Evolutionary conservation across 1,284 basidiomycete genomes (phyloP).

Genomic region (Lentinula novae-zelandiae): DNA sequence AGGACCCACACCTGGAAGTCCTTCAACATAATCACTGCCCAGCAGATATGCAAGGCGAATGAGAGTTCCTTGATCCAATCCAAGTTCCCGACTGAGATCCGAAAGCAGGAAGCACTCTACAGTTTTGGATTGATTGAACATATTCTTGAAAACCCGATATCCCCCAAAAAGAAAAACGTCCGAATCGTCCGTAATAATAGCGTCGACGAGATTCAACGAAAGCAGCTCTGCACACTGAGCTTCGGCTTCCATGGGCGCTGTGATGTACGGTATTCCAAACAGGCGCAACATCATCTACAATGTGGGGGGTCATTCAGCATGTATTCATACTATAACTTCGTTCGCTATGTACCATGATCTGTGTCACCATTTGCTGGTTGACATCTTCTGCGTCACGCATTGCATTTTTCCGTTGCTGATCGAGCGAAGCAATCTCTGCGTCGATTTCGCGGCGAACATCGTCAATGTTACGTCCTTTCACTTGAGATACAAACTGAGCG

Average conservation of each 20-base stretch:
- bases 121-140: constrained; percentile 99
- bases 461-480: constrained; percentile 80
- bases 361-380: constrained; percentile 90
- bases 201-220: constrained; percentile 84
- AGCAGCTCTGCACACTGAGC: constrained; percentile 97
- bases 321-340: not conserved
- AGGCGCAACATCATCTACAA: constrained; percentile 78
- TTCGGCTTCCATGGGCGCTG: constrained; percentile 99
- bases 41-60: constrained; percentile 90
- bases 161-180: constrained; percentile 99
- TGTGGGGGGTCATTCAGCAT: not conserved
- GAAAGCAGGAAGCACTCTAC: constrained; percentile 91
- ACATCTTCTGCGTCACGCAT: constrained; percentile 95
- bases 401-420: constrained; percentile 82
- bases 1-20: constrained; percentile 91
- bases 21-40: constrained; percentile 98
- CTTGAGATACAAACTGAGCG: constrained; percentile 85
- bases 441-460: constrained; percentile 87
- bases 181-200: constrained; percentile 98
- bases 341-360: constrained; percentile 77
- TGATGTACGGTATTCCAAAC: constrained; percentile 98
- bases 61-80: constrained; percentile 83
- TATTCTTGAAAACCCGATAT: constrained; percentile 92
- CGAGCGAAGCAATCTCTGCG: constrained; percentile 81
- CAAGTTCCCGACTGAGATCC: constrained; percentile 87